Base-by-base conservation (phyloP, 352 stramenopile genomes). In the Phytopythium helicoides region DNA sequence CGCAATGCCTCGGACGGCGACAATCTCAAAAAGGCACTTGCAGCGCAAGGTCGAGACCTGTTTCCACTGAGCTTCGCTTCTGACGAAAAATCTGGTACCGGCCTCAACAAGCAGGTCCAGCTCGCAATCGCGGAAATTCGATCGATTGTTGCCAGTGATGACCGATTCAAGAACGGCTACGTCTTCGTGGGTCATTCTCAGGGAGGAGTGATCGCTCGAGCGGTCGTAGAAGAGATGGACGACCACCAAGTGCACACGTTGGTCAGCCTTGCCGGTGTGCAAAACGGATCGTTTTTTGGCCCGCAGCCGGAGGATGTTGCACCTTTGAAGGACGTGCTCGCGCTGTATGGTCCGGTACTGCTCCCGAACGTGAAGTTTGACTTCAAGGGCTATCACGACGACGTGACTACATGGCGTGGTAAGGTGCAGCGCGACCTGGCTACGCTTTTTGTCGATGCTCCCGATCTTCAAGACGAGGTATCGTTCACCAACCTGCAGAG, bases 281-380 rank as follows among this genome's bases (percentile, higher is more conserved):
- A 81, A 37, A 83, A 82, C 54, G 71, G 74, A 19, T 61, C 71
- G 47, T 86, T 86, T 53, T 78, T 77, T 52, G 72, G 71, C 1
- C 71, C 69, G 0, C 71, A 84, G 42, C 21, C 42, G 0, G 58
- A 33, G 33, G 73, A 84, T 48, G 23, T 26, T 2, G 47, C 66
- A 11, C 69, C 70, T 21, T 54, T 63, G 9, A 53, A 65, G 18
- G 59, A 64, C 16, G 72, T 83, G 36, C 35, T 76, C 19, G 60
- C 73, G 37, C 28, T 51, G 4, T 48, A 76, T 7, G 69, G 67
- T 0, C 59, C 67, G 1, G 39, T 62, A 15, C 19, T 72, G 18
- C 21, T 83, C 7, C 64, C 66, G 1, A 26, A 23, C 15, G 47
- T 50, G 15, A 33, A 60, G 33, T 66, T 84, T 51, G 38, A 80